phyloP scores from a whole-genome alignment of 2,329 filamentous ascomycete genomes.

The Fusarium caatingaense region DNA sequence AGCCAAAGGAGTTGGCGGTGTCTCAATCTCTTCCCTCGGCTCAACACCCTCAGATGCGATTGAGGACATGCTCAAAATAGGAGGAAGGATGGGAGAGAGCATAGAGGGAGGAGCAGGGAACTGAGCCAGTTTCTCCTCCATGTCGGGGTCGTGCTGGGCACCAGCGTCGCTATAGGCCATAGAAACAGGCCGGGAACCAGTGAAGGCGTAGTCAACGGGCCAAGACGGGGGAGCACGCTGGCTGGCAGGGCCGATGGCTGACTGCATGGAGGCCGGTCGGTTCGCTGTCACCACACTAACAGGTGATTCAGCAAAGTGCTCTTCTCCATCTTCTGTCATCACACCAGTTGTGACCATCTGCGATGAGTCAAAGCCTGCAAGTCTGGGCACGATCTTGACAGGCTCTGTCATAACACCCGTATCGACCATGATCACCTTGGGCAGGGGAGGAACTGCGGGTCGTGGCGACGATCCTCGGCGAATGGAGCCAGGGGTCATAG shows the following conservation, averaged over 20 bases:
- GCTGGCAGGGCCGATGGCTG: slow-evolving; percentile 51
- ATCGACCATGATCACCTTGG: slow-evolving; percentile 68
- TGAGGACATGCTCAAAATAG: slow-evolving; percentile 57
- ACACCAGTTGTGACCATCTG: slow-evolving; percentile 15
- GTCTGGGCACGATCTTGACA: slow-evolving; percentile 53
- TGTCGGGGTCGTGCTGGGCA: slow-evolving; percentile 62
- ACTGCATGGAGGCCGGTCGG: slow-evolving; percentile 57
- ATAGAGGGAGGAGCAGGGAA: slow-evolving; percentile 66
- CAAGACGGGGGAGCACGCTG: slow-evolving; percentile 43
- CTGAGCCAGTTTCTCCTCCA: slow-evolving; percentile 64
- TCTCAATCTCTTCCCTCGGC: slow-evolving; percentile 54
- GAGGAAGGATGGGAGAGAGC: slow-evolving; percentile 49
- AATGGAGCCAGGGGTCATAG: slow-evolving; percentile 61
- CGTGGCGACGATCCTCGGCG: slow-evolving; percentile 58
- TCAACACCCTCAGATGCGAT: slow-evolving; percentile 60
- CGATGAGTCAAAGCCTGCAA: slow-evolving; percentile 18
- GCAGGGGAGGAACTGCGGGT: slow-evolving; percentile 62
- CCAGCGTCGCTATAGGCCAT: slow-evolving; percentile 65
- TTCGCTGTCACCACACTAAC: slow-evolving; percentile 46
- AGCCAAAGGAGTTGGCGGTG: slow-evolving; percentile 46
- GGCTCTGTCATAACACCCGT: slow-evolving; percentile 71
- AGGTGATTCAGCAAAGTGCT: slow-evolving; percentile 38
- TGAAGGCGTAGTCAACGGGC: slow-evolving; percentile 40
- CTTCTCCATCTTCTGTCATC: slow-evolving; percentile 28
- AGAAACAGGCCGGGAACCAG: slow-evolving; percentile 58